Conservation (phyloP, 78 protist genomes). For the Mantamonas sphyraenae region DNA sequence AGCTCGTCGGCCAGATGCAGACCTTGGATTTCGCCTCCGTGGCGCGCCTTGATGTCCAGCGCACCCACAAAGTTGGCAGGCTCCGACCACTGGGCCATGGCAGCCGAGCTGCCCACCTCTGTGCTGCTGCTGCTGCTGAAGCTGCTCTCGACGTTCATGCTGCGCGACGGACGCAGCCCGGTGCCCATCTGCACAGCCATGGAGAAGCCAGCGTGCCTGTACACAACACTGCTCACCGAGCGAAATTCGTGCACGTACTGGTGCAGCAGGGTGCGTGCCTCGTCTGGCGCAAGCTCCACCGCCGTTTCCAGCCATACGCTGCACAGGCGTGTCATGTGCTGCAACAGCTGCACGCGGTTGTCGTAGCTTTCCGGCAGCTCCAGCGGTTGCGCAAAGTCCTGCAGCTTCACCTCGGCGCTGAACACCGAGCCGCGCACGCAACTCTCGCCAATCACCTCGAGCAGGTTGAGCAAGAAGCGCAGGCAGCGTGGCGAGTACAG, state of each 20-base stretch:
- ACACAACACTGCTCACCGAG: neutral
- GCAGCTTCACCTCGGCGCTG: neutral
- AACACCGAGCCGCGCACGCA: neutral
- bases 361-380: neutral
- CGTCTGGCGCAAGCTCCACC: neutral
- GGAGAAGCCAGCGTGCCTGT: constrained; percentile 52
- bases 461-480: neutral
- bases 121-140: neutral
- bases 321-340: neutral
- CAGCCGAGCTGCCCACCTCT: neutral
- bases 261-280: neutral
- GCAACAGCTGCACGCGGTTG: neutral
- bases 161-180: neutral
- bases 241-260: neutral
- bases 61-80: constrained; percentile 26
- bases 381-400: neutral
- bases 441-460: neutral
- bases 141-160: neutral
- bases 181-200: constrained; percentile 41
- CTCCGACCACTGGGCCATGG: constrained; percentile 26
- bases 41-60: constrained; percentile 28
- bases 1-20: constrained; percentile 28
- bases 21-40: constrained; percentile 44
- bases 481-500: neutral
- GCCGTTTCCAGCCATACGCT: neutral